A percentile compares a stretch with the other conserved stretches of the same genome.
These are phyloP conservation scores for Pluteus cervinus DNA, from an alignment of 768 basidiomycete species.

Conservation along the genomic window DNA sequence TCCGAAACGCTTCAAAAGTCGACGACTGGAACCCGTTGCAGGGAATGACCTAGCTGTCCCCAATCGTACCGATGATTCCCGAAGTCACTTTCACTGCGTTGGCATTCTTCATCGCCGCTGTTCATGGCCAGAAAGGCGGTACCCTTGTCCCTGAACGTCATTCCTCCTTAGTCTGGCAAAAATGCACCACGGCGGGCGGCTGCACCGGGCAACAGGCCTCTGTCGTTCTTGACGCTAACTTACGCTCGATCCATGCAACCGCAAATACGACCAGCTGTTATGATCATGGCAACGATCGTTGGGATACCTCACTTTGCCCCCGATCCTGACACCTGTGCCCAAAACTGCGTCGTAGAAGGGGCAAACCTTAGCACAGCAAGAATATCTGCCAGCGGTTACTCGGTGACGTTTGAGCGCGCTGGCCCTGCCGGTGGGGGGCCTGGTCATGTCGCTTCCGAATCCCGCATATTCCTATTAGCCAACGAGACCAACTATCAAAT, in stretches of 20 bases:
- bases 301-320: constrained; percentile 48
- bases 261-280: constrained; percentile 39
- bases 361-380: constrained; percentile 49
- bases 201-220: constrained; percentile 29
- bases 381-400: constrained; percentile 39
- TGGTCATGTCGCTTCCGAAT: too few species aligned
- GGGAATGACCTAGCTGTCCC: too few species aligned
- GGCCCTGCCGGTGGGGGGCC: constrained; percentile 27
- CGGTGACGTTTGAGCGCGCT: constrained; percentile 41
- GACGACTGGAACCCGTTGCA: too few species aligned
- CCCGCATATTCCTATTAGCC: constrained; percentile 46
- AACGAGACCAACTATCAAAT: constrained; percentile 37
- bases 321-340: constrained; percentile 39
- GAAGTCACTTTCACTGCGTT: constrained; percentile 32
- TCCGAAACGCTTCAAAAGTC: too few species aligned
- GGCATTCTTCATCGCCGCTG: constrained; percentile 35
- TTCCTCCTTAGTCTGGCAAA: constrained; percentile 37
- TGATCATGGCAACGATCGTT: constrained; percentile 52
- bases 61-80: constrained; percentile 34
- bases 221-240: constrained; percentile 51
- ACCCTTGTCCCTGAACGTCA: constrained; percentile 44
- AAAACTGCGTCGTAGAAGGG: constrained; percentile 36
- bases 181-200: constrained; percentile 37
- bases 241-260: constrained; percentile 46
- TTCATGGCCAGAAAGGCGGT: constrained; percentile 48